These are phyloP conservation scores for Spergularia azorica DNA, from an alignment of 179 eudicot genomes.

Conservation along the genomic window DNA sequence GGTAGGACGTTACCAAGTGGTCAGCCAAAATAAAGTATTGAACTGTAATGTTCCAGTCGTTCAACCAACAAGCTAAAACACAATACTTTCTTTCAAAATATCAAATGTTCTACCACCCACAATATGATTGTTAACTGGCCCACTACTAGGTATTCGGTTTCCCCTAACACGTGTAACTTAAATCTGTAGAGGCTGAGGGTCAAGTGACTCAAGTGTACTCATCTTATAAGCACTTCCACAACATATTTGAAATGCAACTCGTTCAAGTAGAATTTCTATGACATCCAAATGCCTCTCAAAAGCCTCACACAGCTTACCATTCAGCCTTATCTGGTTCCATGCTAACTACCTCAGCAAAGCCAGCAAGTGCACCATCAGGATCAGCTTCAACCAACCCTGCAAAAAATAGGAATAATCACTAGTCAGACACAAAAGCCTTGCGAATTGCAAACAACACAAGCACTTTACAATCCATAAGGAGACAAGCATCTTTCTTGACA, in stretches of 20 bases:
- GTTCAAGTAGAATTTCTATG: not conserved
- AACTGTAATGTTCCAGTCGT: not conserved
- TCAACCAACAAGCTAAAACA: not conserved
- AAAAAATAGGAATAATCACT: not conserved
- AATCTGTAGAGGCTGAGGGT: not conserved
- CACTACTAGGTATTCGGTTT: not conserved
- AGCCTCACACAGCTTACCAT: slow-evolving; percentile 52
- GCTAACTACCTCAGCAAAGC: slow-evolving; percentile 84
- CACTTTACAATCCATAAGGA: not conserved
- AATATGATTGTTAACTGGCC: not conserved
- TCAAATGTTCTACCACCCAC: not conserved
- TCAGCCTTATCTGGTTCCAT: slow-evolving; percentile 99
- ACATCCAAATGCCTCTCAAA: too few relatives aligned
- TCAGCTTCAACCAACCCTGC: slow-evolving; percentile 93
- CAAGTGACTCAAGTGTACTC: not conserved
- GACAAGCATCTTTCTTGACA: not conserved
- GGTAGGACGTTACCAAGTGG: not conserved
- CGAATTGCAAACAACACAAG: not conserved
- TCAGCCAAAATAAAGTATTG: not conserved
- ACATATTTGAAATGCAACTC: slow-evolving; percentile 1
- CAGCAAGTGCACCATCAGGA: slow-evolving; percentile 91
- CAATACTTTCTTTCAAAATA: not conserved
- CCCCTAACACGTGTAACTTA: not conserved
- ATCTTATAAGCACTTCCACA: not conserved
- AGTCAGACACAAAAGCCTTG: not conserved